A percentile compares a stretch with the other conserved stretches of the same genome.
Evolutionary conservation across 805 yeast species (phyloP).

Genomic region (Metschnikowia cerradonensis): DNA sequence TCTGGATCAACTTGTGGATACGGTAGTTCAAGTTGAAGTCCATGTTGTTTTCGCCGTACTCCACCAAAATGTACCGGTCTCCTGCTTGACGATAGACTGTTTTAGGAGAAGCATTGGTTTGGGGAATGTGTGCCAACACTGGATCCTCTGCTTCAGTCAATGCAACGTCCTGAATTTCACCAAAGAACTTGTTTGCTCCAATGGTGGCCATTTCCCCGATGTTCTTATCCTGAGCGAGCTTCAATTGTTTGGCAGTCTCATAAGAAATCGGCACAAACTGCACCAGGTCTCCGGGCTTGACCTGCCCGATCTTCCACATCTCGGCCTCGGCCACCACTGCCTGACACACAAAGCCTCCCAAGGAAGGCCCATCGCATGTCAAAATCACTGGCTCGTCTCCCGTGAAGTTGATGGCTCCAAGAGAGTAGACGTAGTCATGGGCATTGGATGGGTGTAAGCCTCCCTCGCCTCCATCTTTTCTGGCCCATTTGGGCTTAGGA

Average conservation of each 20-base stretch:
- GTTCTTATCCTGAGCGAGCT: slow-evolving; percentile 53
- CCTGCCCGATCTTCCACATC: slow-evolving; percentile 98
- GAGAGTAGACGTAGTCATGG: slow-evolving; percentile 93
- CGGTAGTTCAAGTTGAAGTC: slow-evolving; percentile 83
- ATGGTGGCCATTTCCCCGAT: slow-evolving; percentile 27
- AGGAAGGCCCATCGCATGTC: slow-evolving; percentile 95
- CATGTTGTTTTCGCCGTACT: slow-evolving; percentile 86
- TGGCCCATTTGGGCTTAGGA: slow-evolving; percentile 96
- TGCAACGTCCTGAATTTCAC: slow-evolving; percentile 20
- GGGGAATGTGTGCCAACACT: slow-evolving; percentile 51
- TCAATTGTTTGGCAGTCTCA: slow-evolving; percentile 63
- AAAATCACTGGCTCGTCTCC: slow-evolving; percentile 98
- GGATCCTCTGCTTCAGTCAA: slow-evolving; percentile 57
- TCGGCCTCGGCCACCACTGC: slow-evolving; percentile 95
- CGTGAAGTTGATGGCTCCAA: slow-evolving; percentile 96
- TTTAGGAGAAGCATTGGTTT: slow-evolving; percentile 52
- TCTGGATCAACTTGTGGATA: slow-evolving; percentile 74
- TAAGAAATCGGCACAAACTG: slow-evolving; percentile 75
- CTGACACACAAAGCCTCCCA: slow-evolving; percentile 96
- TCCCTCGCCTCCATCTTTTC: slow-evolving; percentile 95
- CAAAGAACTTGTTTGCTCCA: too few relatives aligned
- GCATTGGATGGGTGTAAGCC: slow-evolving; percentile 99
- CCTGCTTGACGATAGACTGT: slow-evolving; percentile 95
- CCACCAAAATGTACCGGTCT: slow-evolving; percentile 86
- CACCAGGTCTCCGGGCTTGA: slow-evolving; percentile 87